These are phyloP conservation scores for Cadophora malorum DNA, from an alignment of 2,329 filamentous ascomycete species.

Conservation along the genomic window DNA sequence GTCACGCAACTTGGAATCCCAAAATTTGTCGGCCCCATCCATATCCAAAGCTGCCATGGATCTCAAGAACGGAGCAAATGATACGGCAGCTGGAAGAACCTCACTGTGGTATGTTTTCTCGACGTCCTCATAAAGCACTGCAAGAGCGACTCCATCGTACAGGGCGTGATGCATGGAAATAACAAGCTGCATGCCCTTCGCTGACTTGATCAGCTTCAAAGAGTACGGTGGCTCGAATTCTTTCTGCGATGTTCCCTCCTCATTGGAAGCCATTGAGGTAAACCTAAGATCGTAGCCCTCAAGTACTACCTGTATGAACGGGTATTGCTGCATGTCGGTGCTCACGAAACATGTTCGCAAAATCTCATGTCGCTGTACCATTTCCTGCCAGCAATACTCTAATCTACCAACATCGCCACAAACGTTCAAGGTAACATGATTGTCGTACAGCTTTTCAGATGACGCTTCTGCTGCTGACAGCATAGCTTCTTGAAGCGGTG, in stretches of 20 bases:
- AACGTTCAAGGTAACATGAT: constrained; percentile 71
- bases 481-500: constrained; percentile 89
- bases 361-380: constrained; percentile 74
- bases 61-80: constrained; percentile 69
- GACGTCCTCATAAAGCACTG: constrained; percentile 72
- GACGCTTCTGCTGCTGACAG: constrained; percentile 61
- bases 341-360: constrained; percentile 77
- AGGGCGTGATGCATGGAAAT: constrained; percentile 75
- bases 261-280: constrained; percentile 14
- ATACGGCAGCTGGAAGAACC: constrained; percentile 54
- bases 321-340: constrained; percentile 63
- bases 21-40: constrained; percentile 65
- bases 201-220: constrained; percentile 30
- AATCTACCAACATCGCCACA: constrained; percentile 57
- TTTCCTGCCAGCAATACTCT: constrained; percentile 63
- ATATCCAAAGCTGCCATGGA: constrained; percentile 59
- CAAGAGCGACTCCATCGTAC: constrained; percentile 84
- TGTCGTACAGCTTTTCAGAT: constrained; percentile 67
- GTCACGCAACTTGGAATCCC: constrained; percentile 61
- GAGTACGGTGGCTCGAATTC: constrained; percentile 40
- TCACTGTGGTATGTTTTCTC: constrained; percentile 60
- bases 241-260: constrained; percentile 9
- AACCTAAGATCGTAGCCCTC: constrained; percentile 48
- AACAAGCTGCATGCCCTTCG: constrained; percentile 30
- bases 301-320: constrained; percentile 77